Evolutionary conservation across 768 basidiomycete species (phyloP).

Genomic region (Suillus fuscotomentosus): DNA sequence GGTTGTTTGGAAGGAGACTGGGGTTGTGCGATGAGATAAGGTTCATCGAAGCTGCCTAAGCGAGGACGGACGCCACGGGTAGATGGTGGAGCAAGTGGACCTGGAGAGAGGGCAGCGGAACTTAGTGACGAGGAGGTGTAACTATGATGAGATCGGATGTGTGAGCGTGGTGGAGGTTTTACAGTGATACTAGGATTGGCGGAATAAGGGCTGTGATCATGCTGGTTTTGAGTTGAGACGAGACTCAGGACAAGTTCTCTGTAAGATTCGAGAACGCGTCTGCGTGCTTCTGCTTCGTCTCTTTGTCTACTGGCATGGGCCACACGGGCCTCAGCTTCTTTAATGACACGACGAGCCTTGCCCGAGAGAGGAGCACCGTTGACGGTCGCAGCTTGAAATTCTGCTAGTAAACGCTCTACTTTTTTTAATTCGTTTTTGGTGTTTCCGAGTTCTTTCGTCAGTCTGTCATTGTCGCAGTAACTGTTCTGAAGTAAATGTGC

Average conservation of each 20-base stretch:
- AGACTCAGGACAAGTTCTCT: slow-evolving; percentile 38
- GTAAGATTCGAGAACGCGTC: slow-evolving; percentile 50
- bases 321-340: slow-evolving; percentile 49
- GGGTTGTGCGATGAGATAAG: slow-evolving; percentile 28
- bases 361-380: slow-evolving; percentile 25
- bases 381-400: slow-evolving; percentile 22
- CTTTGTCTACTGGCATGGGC: slow-evolving; percentile 49
- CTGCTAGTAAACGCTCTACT: slow-evolving; percentile 44
- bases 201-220: slow-evolving; percentile 17
- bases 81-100: slow-evolving; percentile 36
- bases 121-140: slow-evolving; percentile 22
- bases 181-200: slow-evolving; percentile 28
- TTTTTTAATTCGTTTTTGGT: slow-evolving; percentile 49
- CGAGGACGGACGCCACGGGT: slow-evolving; percentile 40
- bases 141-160: slow-evolving; percentile 19
- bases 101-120: slow-evolving; percentile 33
- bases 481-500: slow-evolving; percentile 54
- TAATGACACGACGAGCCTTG: slow-evolving; percentile 35
- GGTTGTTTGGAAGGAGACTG: slow-evolving; percentile 52
- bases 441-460: slow-evolving; percentile 46
- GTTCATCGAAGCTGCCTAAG: slow-evolving; percentile 42
- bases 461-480: slow-evolving; percentile 50
- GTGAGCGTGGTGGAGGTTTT: slow-evolving; percentile 19
- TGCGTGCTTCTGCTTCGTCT: slow-evolving; percentile 54
- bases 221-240: slow-evolving; percentile 23